Percentiles rank a stretch among this genome's conserved stretches.
Conservation (phyloP, 345 rosid species). For the Eucalyptus albens region DNA sequence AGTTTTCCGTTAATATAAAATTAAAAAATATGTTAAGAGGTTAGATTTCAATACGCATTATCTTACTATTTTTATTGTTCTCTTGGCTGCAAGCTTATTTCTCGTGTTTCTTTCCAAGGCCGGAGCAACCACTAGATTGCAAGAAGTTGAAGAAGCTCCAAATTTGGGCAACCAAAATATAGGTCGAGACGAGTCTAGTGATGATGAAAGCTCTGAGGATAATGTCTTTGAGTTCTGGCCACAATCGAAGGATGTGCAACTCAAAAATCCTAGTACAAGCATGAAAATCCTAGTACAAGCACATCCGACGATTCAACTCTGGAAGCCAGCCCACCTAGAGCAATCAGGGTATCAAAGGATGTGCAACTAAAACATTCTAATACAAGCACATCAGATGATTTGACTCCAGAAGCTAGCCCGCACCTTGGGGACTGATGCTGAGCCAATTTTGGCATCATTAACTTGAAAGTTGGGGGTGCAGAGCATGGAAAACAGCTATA, state of each 20-base stretch:
- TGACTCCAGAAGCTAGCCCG: background rate
- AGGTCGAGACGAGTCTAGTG: background rate
- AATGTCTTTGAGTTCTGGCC: background rate
- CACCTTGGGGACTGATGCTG: background rate
- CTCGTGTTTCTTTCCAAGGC: background rate
- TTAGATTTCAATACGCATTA: background rate
- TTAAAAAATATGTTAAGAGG: background rate
- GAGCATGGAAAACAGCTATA: background rate
- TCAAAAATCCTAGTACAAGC: background rate
- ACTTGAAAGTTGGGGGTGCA: background rate
- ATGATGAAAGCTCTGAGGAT: background rate
- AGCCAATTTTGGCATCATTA: background rate
- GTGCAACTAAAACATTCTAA: background rate
- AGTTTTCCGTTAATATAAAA: fast-evolving
- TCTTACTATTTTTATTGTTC: background rate
- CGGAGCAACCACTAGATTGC: background rate
- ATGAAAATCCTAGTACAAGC: background rate
- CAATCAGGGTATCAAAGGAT: background rate
- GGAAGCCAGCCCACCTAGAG: background rate
- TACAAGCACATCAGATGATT: background rate
- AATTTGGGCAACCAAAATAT: background rate
- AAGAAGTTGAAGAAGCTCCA: background rate
- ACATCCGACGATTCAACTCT: background rate
- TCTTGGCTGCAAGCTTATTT: background rate
- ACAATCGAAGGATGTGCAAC: background rate